phyloP scores from a whole-genome alignment of 2,329 filamentous ascomycete species.

The Paraconiothyrium sp. region DNA sequence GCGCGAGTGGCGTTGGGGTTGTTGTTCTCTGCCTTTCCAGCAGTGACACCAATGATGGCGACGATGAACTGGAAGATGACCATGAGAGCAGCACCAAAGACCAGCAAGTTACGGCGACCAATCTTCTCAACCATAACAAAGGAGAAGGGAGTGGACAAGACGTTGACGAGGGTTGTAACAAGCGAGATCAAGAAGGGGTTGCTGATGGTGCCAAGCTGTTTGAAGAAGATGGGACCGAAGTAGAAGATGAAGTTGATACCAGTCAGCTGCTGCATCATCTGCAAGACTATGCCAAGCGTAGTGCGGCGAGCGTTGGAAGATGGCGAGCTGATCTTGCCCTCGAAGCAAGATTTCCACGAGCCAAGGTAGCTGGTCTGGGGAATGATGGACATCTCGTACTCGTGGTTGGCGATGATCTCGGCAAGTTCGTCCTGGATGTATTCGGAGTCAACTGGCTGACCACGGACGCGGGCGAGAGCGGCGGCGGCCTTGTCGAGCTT shows the following conservation, averaged over 20 bases:
- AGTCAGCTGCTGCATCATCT: constrained; percentile 69
- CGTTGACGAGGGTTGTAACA: constrained; percentile 89
- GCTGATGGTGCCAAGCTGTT: constrained; percentile 73
- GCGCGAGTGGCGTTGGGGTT: constrained; percentile 42
- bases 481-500: constrained; percentile 72
- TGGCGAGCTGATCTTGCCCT: constrained; percentile 59
- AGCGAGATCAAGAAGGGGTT: constrained; percentile 86
- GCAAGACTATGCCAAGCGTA: constrained; percentile 58
- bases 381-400: constrained; percentile 76
- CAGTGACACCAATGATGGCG: constrained; percentile 67
- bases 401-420: constrained; percentile 91
- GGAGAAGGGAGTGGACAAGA: constrained; percentile 82
- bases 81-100: constrained; percentile 83
- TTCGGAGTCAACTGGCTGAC: constrained; percentile 76
- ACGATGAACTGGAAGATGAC: constrained; percentile 87
- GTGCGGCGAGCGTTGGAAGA: constrained; percentile 62
- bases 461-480: constrained; percentile 75
- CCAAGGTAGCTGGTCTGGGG: constrained; percentile 47
- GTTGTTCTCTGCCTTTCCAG: constrained; percentile 41
- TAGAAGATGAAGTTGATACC: constrained; percentile 90
- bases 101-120: constrained; percentile 81
- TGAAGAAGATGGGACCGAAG: constrained; percentile 81
- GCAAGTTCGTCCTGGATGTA: constrained; percentile 83
- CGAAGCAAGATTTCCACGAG: constrained; percentile 74
- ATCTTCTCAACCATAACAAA: constrained; percentile 86